Evolutionary conservation across 768 basidiomycete genomes (phyloP).

Genomic region (Russula sp.): DNA sequence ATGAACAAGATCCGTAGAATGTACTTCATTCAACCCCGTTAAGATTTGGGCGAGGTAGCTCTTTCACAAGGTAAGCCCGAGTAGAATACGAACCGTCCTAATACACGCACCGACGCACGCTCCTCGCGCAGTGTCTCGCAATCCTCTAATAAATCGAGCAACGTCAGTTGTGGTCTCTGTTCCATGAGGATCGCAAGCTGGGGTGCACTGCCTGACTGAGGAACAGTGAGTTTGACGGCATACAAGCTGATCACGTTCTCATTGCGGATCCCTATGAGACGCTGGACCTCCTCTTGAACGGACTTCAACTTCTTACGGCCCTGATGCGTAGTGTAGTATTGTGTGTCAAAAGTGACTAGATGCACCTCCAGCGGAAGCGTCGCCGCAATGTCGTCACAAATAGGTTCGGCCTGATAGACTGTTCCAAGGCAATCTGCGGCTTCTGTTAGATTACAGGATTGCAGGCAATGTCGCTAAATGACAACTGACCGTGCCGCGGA

Average conservation of each 20-base stretch:
- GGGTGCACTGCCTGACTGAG: slow-evolving; percentile 43
- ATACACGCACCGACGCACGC: slow-evolving; percentile 50
- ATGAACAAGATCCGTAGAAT: slow-evolving; percentile 62
- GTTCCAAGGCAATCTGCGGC: slow-evolving; percentile 56
- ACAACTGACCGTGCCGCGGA: slow-evolving; percentile 50
- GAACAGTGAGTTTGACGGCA: slow-evolving; percentile 57
- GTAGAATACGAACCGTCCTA: slow-evolving; percentile 7
- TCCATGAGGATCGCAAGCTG: slow-evolving; percentile 67
- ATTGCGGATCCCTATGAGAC: slow-evolving; percentile 53
- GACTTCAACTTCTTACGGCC: slow-evolving; percentile 68
- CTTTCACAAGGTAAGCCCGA: slow-evolving; percentile 32
- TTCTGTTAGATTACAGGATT: background rate
- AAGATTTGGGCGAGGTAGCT: slow-evolving; percentile 74
- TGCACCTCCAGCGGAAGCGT: slow-evolving; percentile 62
- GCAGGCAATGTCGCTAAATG: background rate
- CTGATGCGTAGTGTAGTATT: slow-evolving; percentile 63
- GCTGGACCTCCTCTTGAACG: slow-evolving; percentile 59
- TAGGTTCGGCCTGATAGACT: slow-evolving; percentile 66
- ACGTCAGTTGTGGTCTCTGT: slow-evolving; percentile 55
- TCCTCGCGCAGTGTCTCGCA: slow-evolving; percentile 69
- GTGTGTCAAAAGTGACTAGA: slow-evolving; percentile 56
- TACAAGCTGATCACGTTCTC: slow-evolving; percentile 60
- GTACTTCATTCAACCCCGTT: slow-evolving; percentile 60
- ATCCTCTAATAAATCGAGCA: slow-evolving; percentile 73
- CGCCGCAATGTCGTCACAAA: slow-evolving; percentile 58